Conservation (phyloP, 345 rosid species). For the rapeseed (Brassica napus) region Da-Ae NC_063440.1:725501-726000, state of each 20-base stretch:
- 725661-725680: not conserved
- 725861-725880: not conserved
- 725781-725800: not conserved
- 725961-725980: not conserved
- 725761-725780: not conserved
- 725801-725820: not conserved
- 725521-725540: not conserved
- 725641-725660: not conserved
- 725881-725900: not conserved
- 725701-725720: not conserved
- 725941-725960: not conserved
- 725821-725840: not conserved
- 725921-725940: not conserved
- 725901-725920: not conserved
- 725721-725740: not conserved
- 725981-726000: not conserved
- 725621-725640: not conserved
- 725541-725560: not conserved
- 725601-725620: not conserved
- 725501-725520: not conserved
- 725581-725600: not conserved
- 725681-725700: not conserved
- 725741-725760: not conserved
- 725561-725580: not conserved
- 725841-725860: not conserved